Evolutionary conservation across 2,329 filamentous ascomycete species (phyloP).

Genomic region (Pestalotiopsis sp.): DNA sequence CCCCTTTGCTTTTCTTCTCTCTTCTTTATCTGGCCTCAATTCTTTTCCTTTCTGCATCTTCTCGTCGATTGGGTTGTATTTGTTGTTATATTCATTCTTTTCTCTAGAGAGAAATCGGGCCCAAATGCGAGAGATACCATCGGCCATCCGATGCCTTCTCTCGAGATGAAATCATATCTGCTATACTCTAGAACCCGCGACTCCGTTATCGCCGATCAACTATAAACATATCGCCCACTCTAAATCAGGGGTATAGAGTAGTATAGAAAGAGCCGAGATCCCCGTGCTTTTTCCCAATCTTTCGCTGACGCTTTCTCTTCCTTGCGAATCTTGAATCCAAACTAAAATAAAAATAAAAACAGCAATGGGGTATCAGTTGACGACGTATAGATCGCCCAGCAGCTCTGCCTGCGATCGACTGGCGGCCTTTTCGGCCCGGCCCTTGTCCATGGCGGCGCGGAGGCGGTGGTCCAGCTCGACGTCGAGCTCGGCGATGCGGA

Average conservation of each 20-base stretch:
- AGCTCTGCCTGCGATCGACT: slow-evolving; percentile 3
- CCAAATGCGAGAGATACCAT: neutral
- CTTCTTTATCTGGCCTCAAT: too few relatives aligned
- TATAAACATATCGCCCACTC: neutral
- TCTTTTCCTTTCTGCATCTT: too few relatives aligned
- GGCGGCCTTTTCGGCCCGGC: neutral
- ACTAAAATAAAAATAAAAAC: neutral
- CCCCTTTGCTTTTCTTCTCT: too few relatives aligned
- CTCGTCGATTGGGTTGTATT: too few relatives aligned
- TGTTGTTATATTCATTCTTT: neutral
- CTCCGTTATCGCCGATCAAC: neutral
- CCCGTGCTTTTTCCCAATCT: neutral
- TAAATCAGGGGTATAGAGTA: neutral
- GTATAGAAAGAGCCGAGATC: neutral
- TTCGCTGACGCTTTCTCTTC: neutral
- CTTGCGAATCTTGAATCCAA: neutral
- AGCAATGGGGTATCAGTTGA: neutral
- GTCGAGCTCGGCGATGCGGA: slow-evolving; percentile 24
- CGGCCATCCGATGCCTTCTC: neutral
- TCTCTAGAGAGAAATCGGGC: neutral
- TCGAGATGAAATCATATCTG: neutral
- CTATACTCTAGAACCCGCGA: neutral
- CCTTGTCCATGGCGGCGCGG: slow-evolving; percentile 4
- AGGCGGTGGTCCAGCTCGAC: slow-evolving; percentile 16
- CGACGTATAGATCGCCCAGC: slow-evolving; percentile 4